These are phyloP conservation scores for Pseudogymnoascus sp. DNA, from an alignment of 2,329 filamentous ascomycete species.

Conservation along the genomic window DNA sequence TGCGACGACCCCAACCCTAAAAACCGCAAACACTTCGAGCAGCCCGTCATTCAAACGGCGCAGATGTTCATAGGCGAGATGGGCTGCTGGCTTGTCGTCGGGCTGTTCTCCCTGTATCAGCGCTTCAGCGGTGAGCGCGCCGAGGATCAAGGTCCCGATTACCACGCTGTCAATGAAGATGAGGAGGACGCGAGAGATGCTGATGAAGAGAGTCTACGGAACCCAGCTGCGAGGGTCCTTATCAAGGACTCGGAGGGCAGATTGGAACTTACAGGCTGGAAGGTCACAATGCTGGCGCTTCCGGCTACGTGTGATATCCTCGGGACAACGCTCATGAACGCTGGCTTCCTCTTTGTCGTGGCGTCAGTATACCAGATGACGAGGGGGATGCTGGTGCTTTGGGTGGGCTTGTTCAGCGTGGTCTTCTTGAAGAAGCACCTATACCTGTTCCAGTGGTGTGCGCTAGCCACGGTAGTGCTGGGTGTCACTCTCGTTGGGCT, in stretches of 20 bases:
- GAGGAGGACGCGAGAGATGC: constrained; percentile 29
- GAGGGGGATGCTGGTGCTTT: constrained; percentile 83
- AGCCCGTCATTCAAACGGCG: constrained; percentile 89
- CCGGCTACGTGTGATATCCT: constrained; percentile 91
- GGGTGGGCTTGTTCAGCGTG: constrained; percentile 92
- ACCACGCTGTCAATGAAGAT: constrained; percentile 53
- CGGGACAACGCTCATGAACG: constrained; percentile 95
- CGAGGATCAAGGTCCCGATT: constrained; percentile 43
- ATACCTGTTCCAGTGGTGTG: constrained; percentile 84
- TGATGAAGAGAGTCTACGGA: constrained; percentile 38
- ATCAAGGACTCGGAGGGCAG: constrained; percentile 47
- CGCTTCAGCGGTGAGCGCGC: constrained; percentile 41
- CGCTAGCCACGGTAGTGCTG: constrained; percentile 74
- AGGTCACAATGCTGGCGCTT: constrained; percentile 66
- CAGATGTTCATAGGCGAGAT: constrained; percentile 98
- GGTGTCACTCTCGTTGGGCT: constrained; percentile 88
- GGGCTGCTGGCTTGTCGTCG: constrained; percentile 90
- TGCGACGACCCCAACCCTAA: constrained; percentile 64
- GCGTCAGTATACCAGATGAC: constrained; percentile 99
- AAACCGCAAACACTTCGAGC: constrained; percentile 71
- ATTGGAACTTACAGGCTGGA: constrained; percentile 57
- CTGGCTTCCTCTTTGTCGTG: constrained; percentile 84
- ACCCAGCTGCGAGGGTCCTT: constrained; percentile 44
- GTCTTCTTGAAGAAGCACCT: constrained; percentile 76
- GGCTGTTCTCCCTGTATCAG: constrained; percentile 57